phyloP scores from a whole-genome alignment of 2,329 filamentous ascomycete genomes.

The Fusarium incarnatum region DNA sequence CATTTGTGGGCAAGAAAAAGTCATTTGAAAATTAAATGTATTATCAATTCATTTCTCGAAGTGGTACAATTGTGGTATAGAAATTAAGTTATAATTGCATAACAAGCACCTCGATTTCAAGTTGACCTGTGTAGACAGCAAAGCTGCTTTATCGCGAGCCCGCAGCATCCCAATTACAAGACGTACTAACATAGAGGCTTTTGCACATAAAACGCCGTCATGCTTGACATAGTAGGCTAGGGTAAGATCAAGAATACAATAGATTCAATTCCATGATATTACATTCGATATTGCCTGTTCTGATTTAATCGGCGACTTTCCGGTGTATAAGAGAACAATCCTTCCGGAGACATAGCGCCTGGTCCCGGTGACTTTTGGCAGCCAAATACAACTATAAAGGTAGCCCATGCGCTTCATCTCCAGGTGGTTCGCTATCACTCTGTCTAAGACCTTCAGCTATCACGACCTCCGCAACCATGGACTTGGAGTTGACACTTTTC shows the following conservation, averaged over 20 bases:
- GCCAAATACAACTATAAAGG: neutral
- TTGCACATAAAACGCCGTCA: neutral
- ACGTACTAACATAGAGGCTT: neutral
- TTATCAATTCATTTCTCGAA: neutral
- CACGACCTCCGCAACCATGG: neutral
- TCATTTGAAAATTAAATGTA: neutral
- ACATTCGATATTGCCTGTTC: neutral
- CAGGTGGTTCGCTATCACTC: neutral
- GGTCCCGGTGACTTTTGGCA: neutral
- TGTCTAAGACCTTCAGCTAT: neutral
- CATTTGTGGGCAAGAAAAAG: neutral
- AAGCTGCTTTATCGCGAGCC: neutral
- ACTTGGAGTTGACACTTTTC: neutral
- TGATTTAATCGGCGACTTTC: neutral
- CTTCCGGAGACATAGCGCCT: neutral
- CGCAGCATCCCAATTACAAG: neutral
- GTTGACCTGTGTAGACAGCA: neutral
- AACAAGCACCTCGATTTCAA: neutral
- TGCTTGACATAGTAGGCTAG: neutral
- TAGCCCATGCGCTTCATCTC: neutral
- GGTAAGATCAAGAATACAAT: neutral
- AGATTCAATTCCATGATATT: rapidly evolving
- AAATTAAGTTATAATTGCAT: neutral
- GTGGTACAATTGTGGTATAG: neutral
- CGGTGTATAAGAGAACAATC: neutral